Evolutionary conservation across 192 early-diverging fungal genomes (phyloP), one percentile per base, ranked within the genome.

Genomic region (Gryganskiella cystojenkinii): DNA sequence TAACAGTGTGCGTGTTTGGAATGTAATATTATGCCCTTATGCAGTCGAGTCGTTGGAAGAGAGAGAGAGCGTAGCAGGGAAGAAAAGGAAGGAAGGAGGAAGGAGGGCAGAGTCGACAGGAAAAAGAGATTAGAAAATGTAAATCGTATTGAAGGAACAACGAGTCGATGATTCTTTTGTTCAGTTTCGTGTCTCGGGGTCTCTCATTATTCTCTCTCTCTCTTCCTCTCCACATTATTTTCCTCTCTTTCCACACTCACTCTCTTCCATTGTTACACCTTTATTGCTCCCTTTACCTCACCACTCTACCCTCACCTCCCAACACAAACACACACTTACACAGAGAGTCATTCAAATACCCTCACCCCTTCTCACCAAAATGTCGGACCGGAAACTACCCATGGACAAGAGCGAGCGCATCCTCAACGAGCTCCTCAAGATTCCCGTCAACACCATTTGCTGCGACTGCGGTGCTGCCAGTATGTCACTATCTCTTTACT

Each of bases 391-490:
- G 72, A 90, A 91, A 80, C 82, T 82, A 56, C 86, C 88, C 47
- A 82, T 82, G 13, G 94, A 93, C 50, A 87, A 85, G 80, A 88
- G 93, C 78, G 88, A 88, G 70, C 87, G 88, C 63, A 78, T 90
- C 27, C 86, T 95, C 17, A 70, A 79, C 24, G 91, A 92, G 59
- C 68, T 94, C 43, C 82, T 89, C 24, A 91, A 87, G 67, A 86
- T 90, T 40, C 87, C 89, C 0, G 88, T 85, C 53, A 95, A 95
- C 69, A 81, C 87, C 37, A 79, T 80, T 5, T 95, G 93, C 69
- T 90, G 90, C 24, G 93, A 95, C 79, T 95, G 93, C 75, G 85
- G 87, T 31, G 84, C 86, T 19, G 85, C 87, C 67, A 90, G 93
- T 91, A 85, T 56, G 82, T 69, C 9, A 19, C 37, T 5, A 40